Evolutionary conservation across 2,329 filamentous ascomycete species (phyloP), one percentile per base, ranked within the genome.

Genomic region (Sporothrix pseudoabietina): DNA sequence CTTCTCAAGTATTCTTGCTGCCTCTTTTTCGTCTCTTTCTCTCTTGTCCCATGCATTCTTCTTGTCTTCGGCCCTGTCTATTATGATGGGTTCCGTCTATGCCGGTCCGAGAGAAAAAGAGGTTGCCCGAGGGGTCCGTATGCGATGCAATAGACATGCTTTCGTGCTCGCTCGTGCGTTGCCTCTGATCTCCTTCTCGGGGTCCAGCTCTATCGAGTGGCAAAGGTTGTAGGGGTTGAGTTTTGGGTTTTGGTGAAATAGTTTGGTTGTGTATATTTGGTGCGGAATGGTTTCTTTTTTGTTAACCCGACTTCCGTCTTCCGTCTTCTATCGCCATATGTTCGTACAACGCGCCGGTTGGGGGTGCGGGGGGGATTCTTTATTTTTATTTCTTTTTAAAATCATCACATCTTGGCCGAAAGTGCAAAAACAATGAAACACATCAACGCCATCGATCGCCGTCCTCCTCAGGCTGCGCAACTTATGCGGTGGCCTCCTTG

Each of bases 401-500:
- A 70, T 57, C 66, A 41, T 41, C 49, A 49, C 44, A n/a, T 54
- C 22, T 59, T n/a, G 49, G 52, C 35, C 52, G 69, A 12, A 59
- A 70, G 44, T 57, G 68, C 68, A 70, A 69, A 70, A 32, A 22
- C 57, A 57, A 69, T 55, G 41, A 70, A 57, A 70, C 52, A 30
- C 49, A 70, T 54, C 35, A 59, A 52, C 68, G 32, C 35, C 66
- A 69, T 30, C 61, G 41, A 35, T 49, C 47, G 47, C 16, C 47
- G 47, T 69, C 47, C 66, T 54, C 30, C 65, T 39, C 14, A 49
- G 44, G 41, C 3, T 41, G 19, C 4, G 66, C 26, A 71, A 69
- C 59, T 72, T 93, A 94, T 85, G 86, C 85, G 80, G 90, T 93
- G 80, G 89, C 83, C 77, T 92, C 86, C 84, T 88, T 87, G 82